A percentile compares a stretch with the other conserved stretches of the same genome.
Evolutionary conservation across 2,329 filamentous ascomycete species (phyloP).

Genomic region (Fusarium sp.): DNA sequence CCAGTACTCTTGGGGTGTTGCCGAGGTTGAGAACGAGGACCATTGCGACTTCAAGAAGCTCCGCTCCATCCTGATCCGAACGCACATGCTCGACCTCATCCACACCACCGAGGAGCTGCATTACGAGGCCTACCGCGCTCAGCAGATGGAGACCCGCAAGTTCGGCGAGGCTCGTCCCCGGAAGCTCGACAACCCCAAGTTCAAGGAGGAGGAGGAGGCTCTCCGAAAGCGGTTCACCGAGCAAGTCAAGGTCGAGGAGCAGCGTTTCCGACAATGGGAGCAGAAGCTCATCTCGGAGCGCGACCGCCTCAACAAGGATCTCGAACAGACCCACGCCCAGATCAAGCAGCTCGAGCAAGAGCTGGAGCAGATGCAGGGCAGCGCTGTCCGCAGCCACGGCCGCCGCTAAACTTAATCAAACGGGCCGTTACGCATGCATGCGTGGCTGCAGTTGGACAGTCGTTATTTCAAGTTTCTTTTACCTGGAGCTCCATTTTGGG

Average conservation of each 20-base stretch:
- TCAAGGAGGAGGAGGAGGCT: constrained; percentile 99
- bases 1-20: constrained; percentile 99
- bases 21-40: constrained; percentile 99
- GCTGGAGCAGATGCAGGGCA: constrained; percentile 92
- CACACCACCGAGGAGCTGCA: constrained; percentile 99
- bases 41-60: constrained; percentile 99
- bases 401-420: constrained; percentile 72
- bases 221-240: constrained; percentile 99
- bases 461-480: constrained; percentile 42
- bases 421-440: constrained; percentile 31
- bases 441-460: constrained; percentile 45
- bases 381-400: constrained; percentile 87
- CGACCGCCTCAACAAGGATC: constrained; percentile 99
- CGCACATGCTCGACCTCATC: constrained; percentile 99
- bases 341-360: constrained; percentile 93
- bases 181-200: constrained; percentile 99
- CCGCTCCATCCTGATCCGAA: constrained; percentile 96
- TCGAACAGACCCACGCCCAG: constrained; percentile 95
- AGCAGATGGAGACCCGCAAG: constrained; percentile 99
- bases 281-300: constrained; percentile 99
- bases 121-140: constrained; percentile 98
- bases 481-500: constrained; percentile 45
- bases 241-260: constrained; percentile 99
- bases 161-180: constrained; percentile 96
- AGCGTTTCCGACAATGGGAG: constrained; percentile 99